Evolutionary conservation across 2,329 filamentous ascomycete genomes (phyloP), one percentile per base, ranked within the genome.

Genomic region (Paramyrothecium sp.): DNA sequence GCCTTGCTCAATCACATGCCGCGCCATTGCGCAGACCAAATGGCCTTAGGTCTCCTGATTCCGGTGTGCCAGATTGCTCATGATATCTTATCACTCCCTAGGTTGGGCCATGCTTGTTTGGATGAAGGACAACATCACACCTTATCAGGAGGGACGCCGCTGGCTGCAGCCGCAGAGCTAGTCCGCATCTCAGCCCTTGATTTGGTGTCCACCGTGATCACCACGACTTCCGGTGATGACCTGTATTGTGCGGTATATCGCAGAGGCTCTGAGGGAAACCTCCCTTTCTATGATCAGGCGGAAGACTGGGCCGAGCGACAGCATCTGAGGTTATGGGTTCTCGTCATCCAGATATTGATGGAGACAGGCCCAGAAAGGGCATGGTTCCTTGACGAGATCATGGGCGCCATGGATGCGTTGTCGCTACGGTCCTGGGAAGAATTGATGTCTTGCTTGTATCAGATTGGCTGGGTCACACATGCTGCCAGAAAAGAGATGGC

Each of bases 61-160:
- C 63, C 63, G 1, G 56, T 63, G 0, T 58, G 58, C 19, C 49
- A 16, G 7, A 23, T 65, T 2, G 46, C 53, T 8, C 62, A 65
- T 38, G 50, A 57, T 13, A 48, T 54, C 1, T 19, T 65, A 7
- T 63, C 57, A 2, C 53, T 65, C 1, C 56, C 55, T 19, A 52
- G 55, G 12, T 19, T 53, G 16, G 16, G 41, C 3, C 34, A 53
- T 13, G 19, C 20, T 44, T 10, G 20, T 1, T 8, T 11, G 20
- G 1, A 10, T 38, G 21, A 21, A 3, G n/a, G 5, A 2, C 38
- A 7, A 3, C 19, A 51, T 19, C 2, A 12, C 2, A 13, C 12
- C 8, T 20, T 12, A 3, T 1, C 3, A 1, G 12, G 17, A 8
- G 3, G 13, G 1, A 20, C 44, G 3, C 54, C 44, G 8, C 13